Conservation (phyloP, 306 rosid genomes). For the Sicyos edulis region DNA sequence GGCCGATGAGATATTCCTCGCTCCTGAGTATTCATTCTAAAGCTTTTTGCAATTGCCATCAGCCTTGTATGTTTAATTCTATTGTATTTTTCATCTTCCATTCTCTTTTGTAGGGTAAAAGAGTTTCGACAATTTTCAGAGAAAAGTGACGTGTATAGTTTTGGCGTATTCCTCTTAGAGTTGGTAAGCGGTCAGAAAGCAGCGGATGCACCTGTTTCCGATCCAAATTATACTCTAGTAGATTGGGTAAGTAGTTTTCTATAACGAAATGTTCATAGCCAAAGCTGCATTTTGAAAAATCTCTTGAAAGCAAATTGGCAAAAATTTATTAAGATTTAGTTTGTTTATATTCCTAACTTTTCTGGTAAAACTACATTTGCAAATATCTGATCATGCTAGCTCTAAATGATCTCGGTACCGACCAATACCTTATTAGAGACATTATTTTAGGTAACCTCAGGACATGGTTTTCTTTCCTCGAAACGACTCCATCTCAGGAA, state of each 20-base stretch:
- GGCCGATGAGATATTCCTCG: constrained; percentile 66
- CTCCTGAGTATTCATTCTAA: constrained; percentile 68
- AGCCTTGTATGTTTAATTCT: constrained; percentile 5
- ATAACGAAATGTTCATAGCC: neutral
- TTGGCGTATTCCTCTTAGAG: constrained; percentile 77
- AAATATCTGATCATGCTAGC: neutral
- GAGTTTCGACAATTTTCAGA: constrained; percentile 85
- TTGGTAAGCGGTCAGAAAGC: constrained; percentile 75
- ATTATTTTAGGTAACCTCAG: neutral
- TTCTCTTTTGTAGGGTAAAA: constrained; percentile 55
- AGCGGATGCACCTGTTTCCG: constrained; percentile 35
- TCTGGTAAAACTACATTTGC: neutral
- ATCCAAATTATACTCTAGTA: constrained; percentile 49
- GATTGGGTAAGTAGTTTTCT: constrained; percentile 49
- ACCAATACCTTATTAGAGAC: neutral
- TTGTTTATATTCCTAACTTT: neutral
- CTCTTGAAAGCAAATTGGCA: neutral
- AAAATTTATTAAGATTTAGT: neutral
- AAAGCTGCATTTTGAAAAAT: neutral
- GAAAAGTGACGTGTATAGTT: constrained; percentile 83
- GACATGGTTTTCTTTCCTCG: neutral
- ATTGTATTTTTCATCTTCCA: constrained; percentile 21
- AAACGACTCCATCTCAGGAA: neutral
- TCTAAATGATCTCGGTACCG: too few species aligned
- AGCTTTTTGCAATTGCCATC: constrained; percentile 12